Evolutionary conservation across 805 yeast species (phyloP).

Genomic region (Wickerhamiella vanderwaltii): DNA sequence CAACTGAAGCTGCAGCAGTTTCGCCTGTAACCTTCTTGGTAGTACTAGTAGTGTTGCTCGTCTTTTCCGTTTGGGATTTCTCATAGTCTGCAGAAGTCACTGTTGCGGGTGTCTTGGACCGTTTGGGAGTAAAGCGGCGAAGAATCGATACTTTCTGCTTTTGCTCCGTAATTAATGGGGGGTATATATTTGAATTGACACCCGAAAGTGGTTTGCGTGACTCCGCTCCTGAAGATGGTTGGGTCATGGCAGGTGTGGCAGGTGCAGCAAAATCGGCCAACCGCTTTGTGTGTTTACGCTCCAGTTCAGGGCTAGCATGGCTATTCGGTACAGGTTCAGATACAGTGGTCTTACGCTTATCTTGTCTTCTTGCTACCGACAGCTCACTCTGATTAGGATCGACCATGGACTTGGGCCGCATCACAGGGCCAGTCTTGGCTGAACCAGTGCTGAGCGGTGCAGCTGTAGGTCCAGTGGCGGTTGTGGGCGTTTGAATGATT

Average conservation of each 20-base stretch:
- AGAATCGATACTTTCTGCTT: slow-evolving; percentile 9
- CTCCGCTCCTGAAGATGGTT: neutral
- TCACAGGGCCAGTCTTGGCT: slow-evolving; percentile 9
- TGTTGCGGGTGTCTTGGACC: neutral
- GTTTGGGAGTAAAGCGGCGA: slow-evolving; percentile 14
- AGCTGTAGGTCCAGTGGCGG: neutral
- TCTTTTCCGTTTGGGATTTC: neutral
- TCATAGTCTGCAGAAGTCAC: slow-evolving; percentile 5
- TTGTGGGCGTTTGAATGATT: neutral
- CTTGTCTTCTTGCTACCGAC: slow-evolving; percentile 9
- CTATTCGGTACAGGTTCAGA: neutral
- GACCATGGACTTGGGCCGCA: slow-evolving; percentile 2
- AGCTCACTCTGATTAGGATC: slow-evolving; percentile 1
- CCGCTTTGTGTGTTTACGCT: slow-evolving; percentile 6
- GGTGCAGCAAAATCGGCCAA: slow-evolving; percentile 8
- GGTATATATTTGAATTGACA: slow-evolving; percentile 4
- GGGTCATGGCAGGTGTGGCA: neutral
- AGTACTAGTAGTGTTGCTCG: neutral
- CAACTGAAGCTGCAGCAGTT: too few species aligned
- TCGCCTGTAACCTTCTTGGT: neutral
- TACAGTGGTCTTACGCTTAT: slow-evolving; percentile 3
- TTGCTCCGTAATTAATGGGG: slow-evolving; percentile 6
- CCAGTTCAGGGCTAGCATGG: neutral
- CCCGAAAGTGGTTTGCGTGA: slow-evolving; percentile 12
- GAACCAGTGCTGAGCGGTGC: neutral